Evolutionary conservation across 1,139 yeast genomes (phyloP).

Genomic region (Pichia sp.): DNA sequence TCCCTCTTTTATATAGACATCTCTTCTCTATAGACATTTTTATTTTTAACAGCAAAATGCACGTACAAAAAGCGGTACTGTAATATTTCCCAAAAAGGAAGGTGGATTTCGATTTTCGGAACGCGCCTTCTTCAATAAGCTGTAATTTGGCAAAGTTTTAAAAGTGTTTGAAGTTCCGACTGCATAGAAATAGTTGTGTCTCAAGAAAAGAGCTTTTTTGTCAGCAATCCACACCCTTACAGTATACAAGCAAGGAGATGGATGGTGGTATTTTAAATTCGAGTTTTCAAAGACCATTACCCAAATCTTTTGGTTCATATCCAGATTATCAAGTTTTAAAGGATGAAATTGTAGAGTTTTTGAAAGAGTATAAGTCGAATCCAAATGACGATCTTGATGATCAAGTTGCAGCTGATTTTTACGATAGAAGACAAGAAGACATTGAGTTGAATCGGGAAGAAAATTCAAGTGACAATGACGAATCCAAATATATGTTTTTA

Average conservation of each 20-base stretch:
- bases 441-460: conserved; percentile 16
- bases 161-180: background rate
- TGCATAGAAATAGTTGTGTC: background rate
- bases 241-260: background rate
- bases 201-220: background rate
- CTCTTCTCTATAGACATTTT: background rate
- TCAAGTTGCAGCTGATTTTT: conserved; percentile 19
- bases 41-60: background rate
- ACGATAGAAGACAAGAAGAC: conserved; percentile 30
- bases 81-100: conserved; percentile 2
- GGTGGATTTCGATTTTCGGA: background rate
- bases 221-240: background rate
- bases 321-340: conserved; percentile 52
- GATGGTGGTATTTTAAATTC: background rate
- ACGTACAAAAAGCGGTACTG: background rate
- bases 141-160: background rate
- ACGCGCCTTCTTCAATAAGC: background rate
- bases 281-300: conserved; percentile 4
- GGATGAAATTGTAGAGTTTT: conserved; percentile 49
- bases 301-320: conserved; percentile 10
- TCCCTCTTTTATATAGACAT: background rate
- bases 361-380: conserved; percentile 49
- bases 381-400: conserved; percentile 24
- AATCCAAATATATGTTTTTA: conserved; percentile 67
- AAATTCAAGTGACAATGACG: conserved; percentile 33